Conservation (phyloP, 352 stramenopile species). For the Peronosclerospora sorghi region DNA sequence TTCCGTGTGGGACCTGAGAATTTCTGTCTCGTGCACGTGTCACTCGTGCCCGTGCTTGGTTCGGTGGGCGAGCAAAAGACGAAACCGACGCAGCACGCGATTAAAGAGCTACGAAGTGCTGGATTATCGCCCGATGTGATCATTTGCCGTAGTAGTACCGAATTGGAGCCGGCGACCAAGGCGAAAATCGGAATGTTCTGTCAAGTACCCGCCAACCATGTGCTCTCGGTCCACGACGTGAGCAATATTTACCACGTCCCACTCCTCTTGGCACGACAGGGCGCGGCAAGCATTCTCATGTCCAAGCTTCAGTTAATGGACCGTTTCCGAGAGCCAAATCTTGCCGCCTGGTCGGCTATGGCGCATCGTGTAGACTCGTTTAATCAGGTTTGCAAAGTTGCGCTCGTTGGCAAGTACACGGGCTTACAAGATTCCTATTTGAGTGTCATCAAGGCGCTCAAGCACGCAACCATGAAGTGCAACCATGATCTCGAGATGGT, state of each 20-base stretch:
- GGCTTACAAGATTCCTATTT: conserved; percentile 98
- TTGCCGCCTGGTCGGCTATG: conserved; percentile 84
- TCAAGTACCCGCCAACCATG: conserved; percentile 90
- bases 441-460: conserved; percentile 94
- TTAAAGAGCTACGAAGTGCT: conserved; percentile 95
- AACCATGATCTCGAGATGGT: conserved; percentile 90
- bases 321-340: conserved; percentile 66
- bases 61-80: conserved; percentile 99
- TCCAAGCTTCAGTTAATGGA: conserved; percentile 87
- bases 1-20: conserved; percentile 96
- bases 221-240: conserved; percentile 98
- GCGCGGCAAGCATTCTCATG: conserved; percentile 89
- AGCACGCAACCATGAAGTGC: conserved; percentile 92
- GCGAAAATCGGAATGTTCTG: conserved; percentile 99
- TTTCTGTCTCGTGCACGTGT: conserved; percentile 99
- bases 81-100: conserved; percentile 99
- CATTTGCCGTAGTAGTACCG: conserved; percentile 90
- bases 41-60: conserved; percentile 95
- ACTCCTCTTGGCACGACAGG: conserved; percentile 93
- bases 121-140: conserved; percentile 96
- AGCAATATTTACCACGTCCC: conserved; percentile 99
- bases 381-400: conserved; percentile 89
- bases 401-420: conserved; percentile 99
- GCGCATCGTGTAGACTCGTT: conserved; percentile 90
- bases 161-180: conserved; percentile 89